phyloP scores from a whole-genome alignment of 1,139 yeast species.

The Sugiyamaella sp. region DNA sequence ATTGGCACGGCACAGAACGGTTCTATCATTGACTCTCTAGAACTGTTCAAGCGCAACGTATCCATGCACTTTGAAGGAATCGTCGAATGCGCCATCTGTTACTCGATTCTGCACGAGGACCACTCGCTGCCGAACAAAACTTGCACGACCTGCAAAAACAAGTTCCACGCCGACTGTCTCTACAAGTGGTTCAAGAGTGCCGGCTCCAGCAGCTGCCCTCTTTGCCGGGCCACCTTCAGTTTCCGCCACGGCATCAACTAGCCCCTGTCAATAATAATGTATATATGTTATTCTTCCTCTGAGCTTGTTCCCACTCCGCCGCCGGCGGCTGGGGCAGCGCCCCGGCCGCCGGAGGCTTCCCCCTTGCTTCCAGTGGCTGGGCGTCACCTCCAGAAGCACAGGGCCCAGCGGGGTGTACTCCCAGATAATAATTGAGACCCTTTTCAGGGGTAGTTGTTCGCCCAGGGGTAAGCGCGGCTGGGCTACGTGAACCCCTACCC shows the following conservation, averaged over 20 bases:
- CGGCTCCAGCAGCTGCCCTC: slow-evolving; percentile 88
- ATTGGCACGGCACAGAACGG: slow-evolving; percentile 74
- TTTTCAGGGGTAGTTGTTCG: neutral
- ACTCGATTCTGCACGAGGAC: slow-evolving; percentile 86
- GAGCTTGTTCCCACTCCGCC: no score
- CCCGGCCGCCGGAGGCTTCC: no score
- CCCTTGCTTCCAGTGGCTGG: no score
- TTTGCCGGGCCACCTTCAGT: slow-evolving; percentile 76
- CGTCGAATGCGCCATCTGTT: slow-evolving; percentile 97
- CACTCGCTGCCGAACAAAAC: slow-evolving; percentile 86
- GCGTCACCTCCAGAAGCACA: no score
- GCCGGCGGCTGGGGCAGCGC: no score
- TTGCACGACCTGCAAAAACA: slow-evolving; percentile 89
- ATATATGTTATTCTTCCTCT: neutral
- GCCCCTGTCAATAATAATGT: neutral
- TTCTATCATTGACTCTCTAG: slow-evolving; percentile 78
- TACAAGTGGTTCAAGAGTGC: slow-evolving; percentile 98
- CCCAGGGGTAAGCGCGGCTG: neutral
- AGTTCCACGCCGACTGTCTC: slow-evolving; percentile 95
- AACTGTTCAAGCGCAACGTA: slow-evolving; percentile 78
- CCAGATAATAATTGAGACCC: no score
- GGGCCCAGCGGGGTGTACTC: no score
- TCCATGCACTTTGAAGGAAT: slow-evolving; percentile 81
- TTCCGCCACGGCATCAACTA: slow-evolving; percentile 21
- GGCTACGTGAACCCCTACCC: neutral